Conservation (phyloP, 805 yeast genomes). For the Nakazawaea ambrosiae region DNA sequence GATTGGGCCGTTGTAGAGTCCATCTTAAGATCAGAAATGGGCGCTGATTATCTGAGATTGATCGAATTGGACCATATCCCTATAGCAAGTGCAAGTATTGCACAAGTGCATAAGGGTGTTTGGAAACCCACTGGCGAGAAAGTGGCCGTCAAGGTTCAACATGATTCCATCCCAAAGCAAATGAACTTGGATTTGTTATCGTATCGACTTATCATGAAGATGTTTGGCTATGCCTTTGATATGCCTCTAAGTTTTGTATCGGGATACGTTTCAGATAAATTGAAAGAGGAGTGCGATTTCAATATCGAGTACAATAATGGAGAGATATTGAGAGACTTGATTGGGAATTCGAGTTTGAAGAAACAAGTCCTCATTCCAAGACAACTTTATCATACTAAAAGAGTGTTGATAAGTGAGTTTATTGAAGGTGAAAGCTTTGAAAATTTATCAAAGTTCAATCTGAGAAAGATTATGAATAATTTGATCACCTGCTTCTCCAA, state of each 20-base stretch:
- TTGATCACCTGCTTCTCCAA: conserved; percentile 45
- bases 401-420: conserved; percentile 67
- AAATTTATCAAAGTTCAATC: conserved; percentile 21
- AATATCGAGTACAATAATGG: conserved; percentile 49
- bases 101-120: conserved; percentile 57
- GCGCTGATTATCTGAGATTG: conserved; percentile 26
- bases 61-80: conserved; percentile 46
- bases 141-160: conserved; percentile 67
- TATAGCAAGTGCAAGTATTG: conserved; percentile 70
- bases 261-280: conserved; percentile 47
- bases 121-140: conserved; percentile 35
- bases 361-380: conserved; percentile 49
- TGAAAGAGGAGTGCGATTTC: conserved; percentile 59
- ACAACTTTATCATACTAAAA: conserved; percentile 36
- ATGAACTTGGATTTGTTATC: conserved; percentile 54
- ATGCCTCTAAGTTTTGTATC: conserved; percentile 56
- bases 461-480: conserved; percentile 36
- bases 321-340: conserved; percentile 26
- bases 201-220: conserved; percentile 41
- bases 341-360: conserved; percentile 36
- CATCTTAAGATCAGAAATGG: conserved; percentile 33
- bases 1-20: conserved; percentile 39
- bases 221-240: conserved; percentile 54
- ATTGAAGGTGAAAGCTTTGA: conserved; percentile 53
- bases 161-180: conserved; percentile 54